Conservation (phyloP, 495 filamentous ascomycete species). For the Penicillium tannophilum region DNA sequence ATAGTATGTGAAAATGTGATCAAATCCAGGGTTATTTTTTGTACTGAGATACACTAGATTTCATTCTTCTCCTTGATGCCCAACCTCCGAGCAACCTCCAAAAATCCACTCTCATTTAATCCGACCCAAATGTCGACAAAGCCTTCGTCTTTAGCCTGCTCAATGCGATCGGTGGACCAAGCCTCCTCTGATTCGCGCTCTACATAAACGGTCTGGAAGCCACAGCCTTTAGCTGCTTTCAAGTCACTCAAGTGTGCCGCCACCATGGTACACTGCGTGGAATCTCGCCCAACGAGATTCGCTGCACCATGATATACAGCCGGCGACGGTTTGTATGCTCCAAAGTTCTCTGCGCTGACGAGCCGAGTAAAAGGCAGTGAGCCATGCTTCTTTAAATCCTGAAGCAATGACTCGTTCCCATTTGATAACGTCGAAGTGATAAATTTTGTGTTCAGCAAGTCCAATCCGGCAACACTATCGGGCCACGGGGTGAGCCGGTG, state of each 20-base stretch:
- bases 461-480: conserved; percentile 61
- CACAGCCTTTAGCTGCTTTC: conserved; percentile 62
- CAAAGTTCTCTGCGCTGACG: conserved; percentile 67
- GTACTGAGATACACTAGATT: neutral
- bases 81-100: conserved; percentile 39
- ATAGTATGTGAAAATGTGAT: too few species aligned
- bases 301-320: conserved; percentile 70
- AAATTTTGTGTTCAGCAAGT: conserved; percentile 54
- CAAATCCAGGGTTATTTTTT: neutral
- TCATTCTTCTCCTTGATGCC: conserved; percentile 19
- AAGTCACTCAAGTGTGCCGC: conserved; percentile 74
- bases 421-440: conserved; percentile 71
- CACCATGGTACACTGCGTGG: conserved; percentile 71
- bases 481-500: conserved; percentile 71
- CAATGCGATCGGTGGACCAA: conserved; percentile 53
- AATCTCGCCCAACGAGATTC: conserved; percentile 54
- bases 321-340: conserved; percentile 76
- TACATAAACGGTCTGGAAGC: conserved; percentile 75
- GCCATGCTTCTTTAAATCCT: conserved; percentile 61
- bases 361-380: conserved; percentile 63
- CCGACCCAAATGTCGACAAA: conserved; percentile 54
- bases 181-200: conserved; percentile 66
- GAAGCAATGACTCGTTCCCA: conserved; percentile 66
- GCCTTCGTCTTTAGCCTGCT: conserved; percentile 52
- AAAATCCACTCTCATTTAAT: conserved; percentile 28